Conservation (phyloP, 768 basidiomycete genomes). For the Terana coerulea region DNA sequence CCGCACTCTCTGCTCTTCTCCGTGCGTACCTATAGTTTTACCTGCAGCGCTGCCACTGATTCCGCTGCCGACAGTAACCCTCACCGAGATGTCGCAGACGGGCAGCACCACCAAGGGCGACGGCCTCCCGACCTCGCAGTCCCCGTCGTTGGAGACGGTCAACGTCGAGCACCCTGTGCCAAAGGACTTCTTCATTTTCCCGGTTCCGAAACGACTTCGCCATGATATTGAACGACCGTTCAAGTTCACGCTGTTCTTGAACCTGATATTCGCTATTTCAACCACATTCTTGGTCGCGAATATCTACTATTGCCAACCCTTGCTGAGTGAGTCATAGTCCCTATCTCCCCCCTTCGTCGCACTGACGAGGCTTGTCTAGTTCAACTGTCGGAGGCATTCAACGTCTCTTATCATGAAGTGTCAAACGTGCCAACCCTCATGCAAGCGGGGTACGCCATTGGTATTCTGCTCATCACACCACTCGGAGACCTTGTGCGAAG, state of each 20-base stretch:
- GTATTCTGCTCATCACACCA: constrained; percentile 61
- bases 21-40: too few relatives aligned
- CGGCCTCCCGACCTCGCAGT: too few relatives aligned
- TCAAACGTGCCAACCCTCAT: constrained; percentile 58
- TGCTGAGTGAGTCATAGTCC: constrained; percentile 33
- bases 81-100: too few relatives aligned
- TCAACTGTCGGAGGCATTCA: constrained; percentile 28
- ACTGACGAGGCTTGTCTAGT: too few relatives aligned
- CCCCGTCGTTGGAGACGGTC: too few relatives aligned
- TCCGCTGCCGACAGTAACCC: too few relatives aligned
- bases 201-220: constrained; percentile 53
- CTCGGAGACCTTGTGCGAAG: constrained; percentile 78
- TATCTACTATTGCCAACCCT: constrained; percentile 75
- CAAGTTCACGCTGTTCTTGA: constrained; percentile 49
- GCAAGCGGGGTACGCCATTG: constrained; percentile 44
- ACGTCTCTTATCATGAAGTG: constrained; percentile 27
- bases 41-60: too few relatives aligned
- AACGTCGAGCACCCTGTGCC: too few relatives aligned
- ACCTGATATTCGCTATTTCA: constrained; percentile 59
- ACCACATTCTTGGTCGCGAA: constrained; percentile 66
- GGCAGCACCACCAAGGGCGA: too few relatives aligned
- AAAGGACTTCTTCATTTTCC: constrained; percentile 57
- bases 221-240: constrained; percentile 46
- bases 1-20: too few relatives aligned
- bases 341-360: too few relatives aligned